These are phyloP conservation scores for Cordyceps militaris DNA, from an alignment of 2,329 filamentous ascomycete species.

Conservation along the genomic window DNA sequence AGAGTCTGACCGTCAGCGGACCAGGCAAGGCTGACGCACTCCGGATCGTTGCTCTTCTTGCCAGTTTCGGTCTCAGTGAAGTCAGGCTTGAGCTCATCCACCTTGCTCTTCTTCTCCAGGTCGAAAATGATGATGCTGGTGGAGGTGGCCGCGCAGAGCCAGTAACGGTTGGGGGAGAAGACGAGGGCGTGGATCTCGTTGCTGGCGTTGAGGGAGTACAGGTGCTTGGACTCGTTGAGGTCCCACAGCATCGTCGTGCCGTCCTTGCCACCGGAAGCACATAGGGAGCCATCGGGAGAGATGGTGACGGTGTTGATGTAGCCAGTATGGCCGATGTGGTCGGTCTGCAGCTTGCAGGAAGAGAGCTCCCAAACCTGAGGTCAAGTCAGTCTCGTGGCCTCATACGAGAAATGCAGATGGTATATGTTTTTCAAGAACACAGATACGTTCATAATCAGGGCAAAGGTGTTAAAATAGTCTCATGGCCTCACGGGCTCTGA, in stretches of 20 bases:
- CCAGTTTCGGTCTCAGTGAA: conserved; percentile 88
- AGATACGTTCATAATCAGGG: conserved; percentile 58
- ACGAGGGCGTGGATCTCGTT: conserved; percentile 99
- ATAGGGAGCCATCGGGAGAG: conserved; percentile 97
- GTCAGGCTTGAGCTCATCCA: conserved; percentile 98
- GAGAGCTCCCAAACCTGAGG: conserved; percentile 96
- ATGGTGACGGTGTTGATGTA: conserved; percentile 99
- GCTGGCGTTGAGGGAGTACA: conserved; percentile 98
- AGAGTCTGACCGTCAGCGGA: conserved; percentile 97
- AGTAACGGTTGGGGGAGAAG: conserved; percentile 99
- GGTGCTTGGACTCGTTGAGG: conserved; percentile 99
- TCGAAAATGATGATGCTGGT: conserved; percentile 99
- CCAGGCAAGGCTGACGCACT: conserved; percentile 97
- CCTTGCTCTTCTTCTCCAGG: conserved; percentile 99
- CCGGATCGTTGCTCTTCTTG: conserved; percentile 98
- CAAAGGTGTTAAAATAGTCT: conserved; percentile 85
- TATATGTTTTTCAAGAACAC: conserved; percentile 9
- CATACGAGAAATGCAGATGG: background rate
- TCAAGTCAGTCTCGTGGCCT: background rate
- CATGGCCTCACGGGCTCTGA: conserved; percentile 95
- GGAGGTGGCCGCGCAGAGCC: conserved; percentile 96
- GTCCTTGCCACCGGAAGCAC: conserved; percentile 98
- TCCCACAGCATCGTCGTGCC: conserved; percentile 99
- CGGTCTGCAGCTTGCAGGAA: conserved; percentile 98
- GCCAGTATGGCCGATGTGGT: conserved; percentile 99